phyloP scores from a whole-genome alignment of 495 filamentous ascomycete species.

The Penicillium samsonianum region DNA sequence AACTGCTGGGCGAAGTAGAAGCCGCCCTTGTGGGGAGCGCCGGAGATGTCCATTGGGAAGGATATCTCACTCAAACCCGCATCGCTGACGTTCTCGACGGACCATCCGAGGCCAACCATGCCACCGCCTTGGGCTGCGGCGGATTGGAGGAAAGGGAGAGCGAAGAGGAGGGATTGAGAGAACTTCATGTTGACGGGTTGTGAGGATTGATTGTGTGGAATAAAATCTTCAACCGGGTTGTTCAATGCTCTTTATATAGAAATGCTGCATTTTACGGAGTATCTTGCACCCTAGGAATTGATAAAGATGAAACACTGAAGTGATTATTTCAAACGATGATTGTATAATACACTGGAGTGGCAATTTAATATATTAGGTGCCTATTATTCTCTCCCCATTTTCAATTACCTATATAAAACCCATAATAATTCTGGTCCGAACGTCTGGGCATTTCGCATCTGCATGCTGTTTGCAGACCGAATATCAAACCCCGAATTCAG shows the following conservation, averaged over 20 bases:
- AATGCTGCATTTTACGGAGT: background rate
- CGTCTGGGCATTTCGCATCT: background rate
- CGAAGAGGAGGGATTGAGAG: background rate
- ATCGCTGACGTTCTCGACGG: conserved; percentile 11
- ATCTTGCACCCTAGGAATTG: background rate
- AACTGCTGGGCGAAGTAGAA: conserved; percentile 35
- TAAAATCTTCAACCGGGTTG: conserved; percentile 19
- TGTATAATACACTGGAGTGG: background rate
- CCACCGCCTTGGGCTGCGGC: conserved; percentile 19
- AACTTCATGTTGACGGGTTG: conserved; percentile 19
- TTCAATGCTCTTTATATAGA: background rate
- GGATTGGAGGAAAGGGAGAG: conserved; percentile 6
- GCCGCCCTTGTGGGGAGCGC: conserved; percentile 24
- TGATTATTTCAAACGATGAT: conserved; percentile 11
- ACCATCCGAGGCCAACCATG: conserved; percentile 17
- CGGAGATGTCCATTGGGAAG: conserved; percentile 33
- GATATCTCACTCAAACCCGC: conserved; percentile 26
- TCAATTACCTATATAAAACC: background rate
- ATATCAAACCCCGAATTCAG: background rate
- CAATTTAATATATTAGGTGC: background rate
- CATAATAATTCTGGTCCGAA: no score
- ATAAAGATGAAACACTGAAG: conserved; percentile 19
- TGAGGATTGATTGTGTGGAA: conserved; percentile 5
- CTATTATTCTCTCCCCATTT: background rate
- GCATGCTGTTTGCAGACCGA: background rate